Evolutionary conservation across 2,329 filamentous ascomycete genomes (phyloP), one percentile per base, ranked within the genome.

Genomic region (Neurospora sp.): DNA sequence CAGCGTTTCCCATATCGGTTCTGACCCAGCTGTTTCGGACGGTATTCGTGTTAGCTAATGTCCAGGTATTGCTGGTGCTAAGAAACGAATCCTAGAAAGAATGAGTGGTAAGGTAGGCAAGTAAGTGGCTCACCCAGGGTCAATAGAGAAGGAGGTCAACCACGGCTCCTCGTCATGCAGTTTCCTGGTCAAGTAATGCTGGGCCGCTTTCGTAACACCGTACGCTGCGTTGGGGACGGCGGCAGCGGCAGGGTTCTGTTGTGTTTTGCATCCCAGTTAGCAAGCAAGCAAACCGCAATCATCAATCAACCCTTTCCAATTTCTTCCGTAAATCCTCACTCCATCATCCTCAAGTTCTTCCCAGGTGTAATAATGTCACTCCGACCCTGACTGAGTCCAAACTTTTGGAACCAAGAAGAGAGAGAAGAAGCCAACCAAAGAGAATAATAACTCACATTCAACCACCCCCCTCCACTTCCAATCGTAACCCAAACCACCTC

Each of bases 171-270:
- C 79, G 6, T 73, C 72, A 66, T 77, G 74, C 15, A 81, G 77
- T 28, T 76, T 74, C 28, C 74, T 74, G 8, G 76, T 77, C 36
- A 78, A 72, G 77, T 77, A 80, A 69, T 77, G 75, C 12, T 75
- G 71, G 6, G 73, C 77, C 1, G 78, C 76, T 74, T 87, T 86
- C 68, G 79, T 79, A 1, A 81, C 74, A 0, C 81, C 84, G 70
- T 87, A 86, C 0, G 79, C 78, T 0, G 80, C 77, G 15, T 74
- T 77, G 0, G 79, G 77, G 1, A 80, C 66, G 0, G 74, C 52
- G 15, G 52, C 28, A 36, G 23, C 15, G 11, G 46, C 46, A 43
- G n/a, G 41, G 52, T 33, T 36, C 52, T 62, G 52, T 41, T 5
- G 5, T 57, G 5, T 12, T 52, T 3, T 6, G 43, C 10, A 17